Base-by-base conservation (phyloP, 495 filamentous ascomycete genomes). In the Penicillium verhagenii region DNA sequence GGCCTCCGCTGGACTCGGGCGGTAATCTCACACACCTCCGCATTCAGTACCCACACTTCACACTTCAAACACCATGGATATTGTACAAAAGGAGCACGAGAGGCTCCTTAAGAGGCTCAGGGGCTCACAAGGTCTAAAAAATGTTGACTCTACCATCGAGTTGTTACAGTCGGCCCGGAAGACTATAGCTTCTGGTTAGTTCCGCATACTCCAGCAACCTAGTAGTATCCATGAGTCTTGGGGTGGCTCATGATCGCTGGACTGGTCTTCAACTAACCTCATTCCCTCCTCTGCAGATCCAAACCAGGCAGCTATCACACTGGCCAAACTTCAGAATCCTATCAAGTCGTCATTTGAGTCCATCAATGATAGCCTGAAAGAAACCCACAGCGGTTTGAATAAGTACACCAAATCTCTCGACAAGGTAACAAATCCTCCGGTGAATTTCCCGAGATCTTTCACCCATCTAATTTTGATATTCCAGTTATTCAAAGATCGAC, bases 321-420 rank as follows among this genome's bases (percentile, higher is more conserved):
- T 98, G 28, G 86, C 88, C 3, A 94, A 88, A 65, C 83, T 95
- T 9, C 91, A 96, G 61, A 92, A 85, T 57, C 87, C 91, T 1
- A 74, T 94, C 33, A 91, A 89, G 59, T 70, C 84, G 29, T 84
- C 86, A 1, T 86, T 98, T 52, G 90, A 95, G 21, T 77, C 77
- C 9, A 81, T 96, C 39, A 89, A 87, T 54, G 86, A 87, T 37
- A 85, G 86, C 62, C 77, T 97, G 48, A 93, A 90, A 62, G 86
- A 89, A 43, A 85, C 91, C 4, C 83, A 96, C 50, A 83, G 82
- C 54, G 82, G 85, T 3, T 82, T 94, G 25, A 90, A 84, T 64
- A 87, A 86, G 44, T 93, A 94, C 70, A 83, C 84, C 50, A 96
- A 92, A 61, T 80, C 88, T 3, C 69, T 97, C 35, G 87, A 95